Base-by-base conservation (phyloP, 495 filamentous ascomycete genomes). In the Aspergillus haitiensis region DNA sequence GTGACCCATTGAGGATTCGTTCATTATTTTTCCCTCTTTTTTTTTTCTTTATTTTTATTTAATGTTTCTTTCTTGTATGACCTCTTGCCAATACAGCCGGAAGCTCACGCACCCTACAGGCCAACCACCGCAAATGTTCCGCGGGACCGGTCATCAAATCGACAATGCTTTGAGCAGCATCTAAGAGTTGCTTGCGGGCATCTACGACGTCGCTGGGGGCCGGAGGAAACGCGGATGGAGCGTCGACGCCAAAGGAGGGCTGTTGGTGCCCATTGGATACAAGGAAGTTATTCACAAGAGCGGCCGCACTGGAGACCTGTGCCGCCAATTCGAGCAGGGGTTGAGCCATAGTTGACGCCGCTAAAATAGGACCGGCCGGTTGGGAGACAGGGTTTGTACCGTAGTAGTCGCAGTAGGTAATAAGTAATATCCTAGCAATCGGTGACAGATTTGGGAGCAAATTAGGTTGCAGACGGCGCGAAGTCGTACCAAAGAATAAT, bases 231-330 rank as follows among this genome's bases (percentile, higher is more conserved):
- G 51, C 12, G 5, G 51, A 13, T 6, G 51, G 51, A 10, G 33
- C 51, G 27, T 39, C 51, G 6, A 35, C 10, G 7, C 32, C 53
- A 31, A 56, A 56, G 5, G 53, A 56, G n/a, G 39, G 36, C 39
- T 45, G 16, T 5, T 37, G 55, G 21, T 56, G 55, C 12, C 39
- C 44, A 37, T 56, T 56, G 27, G 55, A 46, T 34, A 34, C 16
- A 10, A 56, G 42, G 44, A 56, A 47, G 18, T 35, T 7, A 32
- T 48, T 49, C 12, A 47, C 44, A 2, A 35, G 10, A 5, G 27
- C 13, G 7, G 32, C 45, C 8, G 42, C 18, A 27, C 12, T 34
- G 18, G 42, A 36, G 55, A 56, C 48, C 27, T 56, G 42, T 3
- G n/a, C 42, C 7, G 55, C 55, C 2, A 56, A 32, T 9, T 47